phyloP scores from a whole-genome alignment of 2,329 filamentous ascomycete species.

The Exophiala lecanii-corni region DNA sequence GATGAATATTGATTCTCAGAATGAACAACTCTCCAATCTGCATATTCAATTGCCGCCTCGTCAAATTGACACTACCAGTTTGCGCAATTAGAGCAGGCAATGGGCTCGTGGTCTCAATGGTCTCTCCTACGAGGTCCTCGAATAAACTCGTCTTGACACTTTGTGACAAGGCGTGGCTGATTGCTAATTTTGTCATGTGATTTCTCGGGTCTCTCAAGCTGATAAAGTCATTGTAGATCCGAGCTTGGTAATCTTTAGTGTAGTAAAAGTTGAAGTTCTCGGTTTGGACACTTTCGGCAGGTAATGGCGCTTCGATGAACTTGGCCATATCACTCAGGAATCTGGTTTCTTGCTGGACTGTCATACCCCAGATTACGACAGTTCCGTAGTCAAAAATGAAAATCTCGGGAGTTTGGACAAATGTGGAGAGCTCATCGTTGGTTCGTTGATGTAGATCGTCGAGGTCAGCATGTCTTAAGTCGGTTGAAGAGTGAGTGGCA shows the following conservation, averaged over 20 bases:
- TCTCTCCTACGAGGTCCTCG: constrained; percentile 89
- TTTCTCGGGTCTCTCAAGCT: constrained; percentile 88
- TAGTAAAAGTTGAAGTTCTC: constrained; percentile 99
- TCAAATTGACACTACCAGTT: constrained; percentile 87
- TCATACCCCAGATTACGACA: constrained; percentile 98
- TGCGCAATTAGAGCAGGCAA: constrained; percentile 88
- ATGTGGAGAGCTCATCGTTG: constrained; percentile 68
- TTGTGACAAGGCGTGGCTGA: constrained; percentile 91
- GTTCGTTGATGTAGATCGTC: constrained; percentile 37
- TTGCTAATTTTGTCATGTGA: constrained; percentile 97
- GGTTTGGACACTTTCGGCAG: constrained; percentile 82
- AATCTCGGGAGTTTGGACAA: constrained; percentile 86
- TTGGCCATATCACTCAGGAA: constrained; percentile 92
- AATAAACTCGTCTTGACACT: constrained; percentile 97
- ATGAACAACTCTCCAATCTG: constrained; percentile 99
- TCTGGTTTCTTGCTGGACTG: constrained; percentile 76
- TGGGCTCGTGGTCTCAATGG: constrained; percentile 87
- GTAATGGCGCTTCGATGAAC: constrained; percentile 87
- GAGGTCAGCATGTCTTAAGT: constrained; percentile 15
- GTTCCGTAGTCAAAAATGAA: constrained; percentile 98
- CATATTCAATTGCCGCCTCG: constrained; percentile 93
- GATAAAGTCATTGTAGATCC: constrained; percentile 99
- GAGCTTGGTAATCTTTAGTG: constrained; percentile 92
- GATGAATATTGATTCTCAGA: constrained; percentile 92
- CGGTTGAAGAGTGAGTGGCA: constrained; percentile 14